Evolutionary conservation across 73 alveolate genomes (phyloP).

Genomic region (Uronychia setigera): DNA sequence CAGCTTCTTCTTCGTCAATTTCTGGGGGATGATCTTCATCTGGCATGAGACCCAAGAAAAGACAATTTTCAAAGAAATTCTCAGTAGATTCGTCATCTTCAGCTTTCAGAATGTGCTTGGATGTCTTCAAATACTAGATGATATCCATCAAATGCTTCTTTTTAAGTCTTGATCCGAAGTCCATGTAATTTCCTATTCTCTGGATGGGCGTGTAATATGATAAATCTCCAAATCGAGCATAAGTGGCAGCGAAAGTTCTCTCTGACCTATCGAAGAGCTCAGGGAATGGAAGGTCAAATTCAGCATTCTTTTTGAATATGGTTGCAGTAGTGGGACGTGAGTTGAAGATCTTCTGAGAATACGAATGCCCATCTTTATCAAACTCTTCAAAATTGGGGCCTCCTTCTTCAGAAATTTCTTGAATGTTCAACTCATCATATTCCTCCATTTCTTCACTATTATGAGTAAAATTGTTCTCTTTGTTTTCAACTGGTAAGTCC

Average conservation of each 20-base stretch:
- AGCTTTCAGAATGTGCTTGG: constrained; percentile 54
- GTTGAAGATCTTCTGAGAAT: constrained; percentile 38
- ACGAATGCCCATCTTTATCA: constrained; percentile 33
- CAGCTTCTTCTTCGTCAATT: constrained; percentile 64
- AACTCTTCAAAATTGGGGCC: constrained; percentile 31
- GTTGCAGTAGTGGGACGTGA: constrained; percentile 66
- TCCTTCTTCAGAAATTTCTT: constrained; percentile 60
- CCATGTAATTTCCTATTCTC: constrained; percentile 96
- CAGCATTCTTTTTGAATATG: constrained; percentile 24
- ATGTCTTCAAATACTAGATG: constrained; percentile 82
- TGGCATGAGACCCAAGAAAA: constrained; percentile 88
- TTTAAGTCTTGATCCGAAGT: constrained; percentile 87
- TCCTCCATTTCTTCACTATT: constrained; percentile 46
- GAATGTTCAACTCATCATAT: constrained; percentile 53
- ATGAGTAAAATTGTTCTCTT: constrained; percentile 20
- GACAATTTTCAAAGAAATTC: constrained; percentile 59
- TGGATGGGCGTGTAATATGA: constrained; percentile 90
- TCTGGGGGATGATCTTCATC: constrained; percentile 72
- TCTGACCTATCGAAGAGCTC: constrained; percentile 97
- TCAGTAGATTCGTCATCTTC: constrained; percentile 59
- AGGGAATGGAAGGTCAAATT: constrained; percentile 74
- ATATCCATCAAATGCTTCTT: constrained; percentile 87
- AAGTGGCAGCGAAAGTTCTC: constrained; percentile 94
- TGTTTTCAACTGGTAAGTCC: constrained; percentile 5
- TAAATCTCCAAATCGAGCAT: constrained; percentile 95